A percentile compares a stretch with the other conserved stretches of the same genome.
phyloP scores from a whole-genome alignment of 345 rosid species.

The Raphanus raphanistrum region DNA sequence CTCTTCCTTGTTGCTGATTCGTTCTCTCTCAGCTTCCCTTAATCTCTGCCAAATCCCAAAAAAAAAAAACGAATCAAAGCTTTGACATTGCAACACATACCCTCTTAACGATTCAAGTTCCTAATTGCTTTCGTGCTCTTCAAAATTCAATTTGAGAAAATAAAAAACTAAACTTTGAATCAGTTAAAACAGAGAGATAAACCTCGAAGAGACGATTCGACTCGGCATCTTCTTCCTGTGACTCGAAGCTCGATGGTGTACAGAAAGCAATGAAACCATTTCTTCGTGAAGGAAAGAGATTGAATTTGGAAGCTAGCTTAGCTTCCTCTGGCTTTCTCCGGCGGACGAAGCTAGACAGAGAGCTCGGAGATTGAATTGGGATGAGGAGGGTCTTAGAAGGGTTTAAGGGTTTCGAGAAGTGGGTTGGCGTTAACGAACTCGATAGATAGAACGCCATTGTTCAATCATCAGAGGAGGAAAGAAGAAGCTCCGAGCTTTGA shows the following conservation, averaged over 20 bases:
- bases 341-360: conserved; percentile 26
- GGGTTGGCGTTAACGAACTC: conserved; percentile 43
- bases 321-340: conserved; percentile 29
- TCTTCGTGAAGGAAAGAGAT: conserved; percentile 15
- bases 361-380: conserved; percentile 24
- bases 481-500: not conserved
- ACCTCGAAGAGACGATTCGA: conserved; percentile 65
- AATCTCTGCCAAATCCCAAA: conserved; percentile 48
- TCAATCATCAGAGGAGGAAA: conserved; percentile 15
- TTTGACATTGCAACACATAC: not conserved
- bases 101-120: not conserved
- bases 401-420: conserved; percentile 35
- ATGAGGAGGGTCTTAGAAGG: conserved; percentile 37
- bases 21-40: conserved; percentile 64
- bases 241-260: conserved; percentile 45
- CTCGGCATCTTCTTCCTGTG: conserved; percentile 48
- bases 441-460: conserved; percentile 51
- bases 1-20: conserved; percentile 70
- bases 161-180: not conserved
- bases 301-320: conserved; percentile 20
- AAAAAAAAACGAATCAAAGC: not conserved
- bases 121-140: not conserved
- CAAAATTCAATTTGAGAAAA: not conserved
- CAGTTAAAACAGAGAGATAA: conserved; percentile 2
- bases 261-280: conserved; percentile 31